Evolutionary conservation across 768 basidiomycete species (phyloP), one percentile per base, ranked within the genome.

Genomic region (Russula lepida): DNA sequence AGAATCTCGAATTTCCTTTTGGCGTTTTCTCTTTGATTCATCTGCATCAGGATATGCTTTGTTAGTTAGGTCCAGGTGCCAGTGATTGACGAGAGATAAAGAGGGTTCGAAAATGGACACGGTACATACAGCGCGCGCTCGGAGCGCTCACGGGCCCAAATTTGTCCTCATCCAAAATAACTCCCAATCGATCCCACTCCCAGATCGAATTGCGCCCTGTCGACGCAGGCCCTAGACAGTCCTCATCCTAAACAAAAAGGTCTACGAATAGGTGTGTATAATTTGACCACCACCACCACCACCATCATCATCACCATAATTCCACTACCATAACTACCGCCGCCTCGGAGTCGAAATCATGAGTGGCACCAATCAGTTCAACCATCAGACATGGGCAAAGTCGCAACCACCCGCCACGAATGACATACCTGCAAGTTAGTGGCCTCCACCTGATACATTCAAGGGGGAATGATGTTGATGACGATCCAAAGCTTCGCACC

Each of bases 51-150:
- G 9, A 46, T 35, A 0, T 41, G 6, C 21, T 49, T 49, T 49
- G 27, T 49, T 23, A n/a, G n/a, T n/a, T n/a, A n/a, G n/a, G n/a
- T n/a, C n/a, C n/a, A n/a, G 19, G 54, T 55, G 54, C 43, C 21
- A 43, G 32, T 35, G 54, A 56, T 46, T 55, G 54, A 30, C 41
- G 9, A 44, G 30, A 44, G 55, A 46, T 46, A 56, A 46, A 56
- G 17, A 25, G 21, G 21, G 7, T 56, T 56, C 54, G 9, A 1
- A 56, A 27, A 23, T 55, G 6, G n/a, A 8, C 30, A 30, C 19
- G 5, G 21, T 2, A 32, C 54, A 46, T 56, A 56, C 54, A 56
- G 44, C 44, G 55, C 55, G 9, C 54, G 28, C 32, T 39, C 54
- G 11, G 54, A 30, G 54, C 54, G 54, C 54, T 44, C 54, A 32